Conservation (phyloP, 257 asterid species). For the Fraxinus cuspidata region DNA sequence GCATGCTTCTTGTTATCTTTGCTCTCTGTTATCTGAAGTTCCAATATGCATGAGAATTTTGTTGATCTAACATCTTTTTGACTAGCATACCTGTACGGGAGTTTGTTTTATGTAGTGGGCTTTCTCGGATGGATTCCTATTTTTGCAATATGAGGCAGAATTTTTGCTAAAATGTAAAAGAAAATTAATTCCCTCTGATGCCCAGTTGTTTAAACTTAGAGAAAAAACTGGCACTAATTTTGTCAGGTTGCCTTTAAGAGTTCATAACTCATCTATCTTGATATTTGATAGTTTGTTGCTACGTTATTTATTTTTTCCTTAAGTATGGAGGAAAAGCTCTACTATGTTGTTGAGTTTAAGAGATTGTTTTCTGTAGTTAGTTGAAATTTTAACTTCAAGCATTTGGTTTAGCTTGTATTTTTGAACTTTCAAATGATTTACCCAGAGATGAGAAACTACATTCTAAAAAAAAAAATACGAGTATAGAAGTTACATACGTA, state of each 20-base stretch:
- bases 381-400: neutral
- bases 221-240: neutral
- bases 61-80: neutral
- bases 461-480: too few species aligned
- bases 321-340: neutral
- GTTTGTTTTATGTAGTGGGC: neutral
- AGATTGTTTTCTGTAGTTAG: neutral
- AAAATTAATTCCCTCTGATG: neutral
- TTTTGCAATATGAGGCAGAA: neutral
- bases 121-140: neutral
- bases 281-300: neutral
- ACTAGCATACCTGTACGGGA: neutral
- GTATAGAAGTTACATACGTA: too few species aligned
- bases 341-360: neutral
- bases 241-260: slow-evolving; percentile 10
- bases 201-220: neutral
- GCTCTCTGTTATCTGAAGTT: neutral
- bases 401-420: neutral
- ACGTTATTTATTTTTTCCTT: neutral
- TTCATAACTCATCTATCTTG: neutral
- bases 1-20: neutral
- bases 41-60: neutral
- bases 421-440: too few species aligned
- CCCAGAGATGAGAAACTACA: too few species aligned
- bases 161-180: neutral